Evolutionary conservation across 2,329 filamentous ascomycete species (phyloP).

Genomic region (Colletotrichum tamarilloi): DNA sequence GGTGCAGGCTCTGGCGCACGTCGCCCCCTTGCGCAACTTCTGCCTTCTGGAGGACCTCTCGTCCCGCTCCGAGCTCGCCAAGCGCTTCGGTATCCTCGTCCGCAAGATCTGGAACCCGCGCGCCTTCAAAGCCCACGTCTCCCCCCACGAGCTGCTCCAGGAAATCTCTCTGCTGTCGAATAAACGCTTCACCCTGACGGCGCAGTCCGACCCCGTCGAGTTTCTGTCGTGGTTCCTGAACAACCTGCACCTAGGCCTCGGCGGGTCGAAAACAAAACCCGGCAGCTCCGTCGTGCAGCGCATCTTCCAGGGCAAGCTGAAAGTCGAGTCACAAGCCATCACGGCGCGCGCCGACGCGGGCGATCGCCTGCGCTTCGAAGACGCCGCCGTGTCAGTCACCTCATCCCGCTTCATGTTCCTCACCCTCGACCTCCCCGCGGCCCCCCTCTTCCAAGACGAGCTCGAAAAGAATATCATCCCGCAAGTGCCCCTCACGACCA

Average conservation of each 20-base stretch:
- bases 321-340: constrained; percentile 93
- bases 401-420: constrained; percentile 87
- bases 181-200: constrained; percentile 90
- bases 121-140: constrained; percentile 96
- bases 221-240: constrained; percentile 99
- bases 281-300: constrained; percentile 88
- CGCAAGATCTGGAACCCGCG: constrained; percentile 98
- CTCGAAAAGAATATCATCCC: constrained; percentile 96
- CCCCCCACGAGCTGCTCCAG: constrained; percentile 95
- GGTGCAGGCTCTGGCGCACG: constrained; percentile 90
- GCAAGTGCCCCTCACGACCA: constrained; percentile 83
- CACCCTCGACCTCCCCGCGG: constrained; percentile 90
- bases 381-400: constrained; percentile 83
- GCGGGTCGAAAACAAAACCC: constrained; percentile 88
- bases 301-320: constrained; percentile 92
- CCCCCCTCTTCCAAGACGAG: constrained; percentile 96
- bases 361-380: constrained; percentile 92
- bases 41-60: constrained; percentile 88
- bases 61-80: constrained; percentile 79
- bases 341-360: constrained; percentile 89
- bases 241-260: constrained; percentile 90
- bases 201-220: constrained; percentile 94
- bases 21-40: constrained; percentile 89
- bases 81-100: constrained; percentile 88
- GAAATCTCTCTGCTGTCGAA: constrained; percentile 91